Base-by-base conservation (phyloP, 176 grass and related monocot genomes). In the Oryza glumipatula region DNA sequence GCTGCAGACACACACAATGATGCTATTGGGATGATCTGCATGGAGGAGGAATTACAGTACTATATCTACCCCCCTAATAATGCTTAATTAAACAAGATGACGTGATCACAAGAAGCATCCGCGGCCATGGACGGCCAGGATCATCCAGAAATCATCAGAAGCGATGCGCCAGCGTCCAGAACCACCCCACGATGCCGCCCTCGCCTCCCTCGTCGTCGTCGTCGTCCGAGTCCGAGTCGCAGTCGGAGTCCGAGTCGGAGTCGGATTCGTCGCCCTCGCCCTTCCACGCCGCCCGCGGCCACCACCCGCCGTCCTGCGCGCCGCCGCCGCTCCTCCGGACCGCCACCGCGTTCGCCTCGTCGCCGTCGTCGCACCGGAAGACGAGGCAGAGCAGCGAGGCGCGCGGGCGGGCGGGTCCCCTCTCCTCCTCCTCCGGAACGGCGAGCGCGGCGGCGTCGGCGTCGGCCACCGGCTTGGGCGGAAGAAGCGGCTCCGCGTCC, bases 181-280 rank as follows among this genome's bases (percentile, higher is more conserved):
- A 73, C 83, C 92, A 84, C 9, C 76, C 73, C 21, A 83, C 0
- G 78, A 91, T 74, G 44, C 89, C 81, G 0, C 11, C 19, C 26
- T 81, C 76, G 33, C 65, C 80, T 11, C 80, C 85, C 7, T 91
- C 86, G 13, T 88, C 89, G 1, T 81, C 30, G 0, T 81, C 30
- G 30, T 32, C 86, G 32, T 91, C 86, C 1, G 91, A 88, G 73
- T 90, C 88, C 3, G 45, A 83, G 4, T 90, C 91, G 1, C 81
- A 81, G 2, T 92, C 90, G 1, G 68, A 76, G 10, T 82, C 68
- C 4, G 35, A 74, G 9, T 44, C 43, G 7, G 7, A 41, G 33
- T 77, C 19, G 1, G 32, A 41, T 10, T 63, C 35, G 75, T 3
- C 17, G 17, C 23, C 65, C 66, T 21, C 43, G 7, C 14, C 24